Evolutionary conservation across 495 filamentous ascomycete genomes (phyloP).

Genomic region (Mytilinidion resinicola): DNA sequence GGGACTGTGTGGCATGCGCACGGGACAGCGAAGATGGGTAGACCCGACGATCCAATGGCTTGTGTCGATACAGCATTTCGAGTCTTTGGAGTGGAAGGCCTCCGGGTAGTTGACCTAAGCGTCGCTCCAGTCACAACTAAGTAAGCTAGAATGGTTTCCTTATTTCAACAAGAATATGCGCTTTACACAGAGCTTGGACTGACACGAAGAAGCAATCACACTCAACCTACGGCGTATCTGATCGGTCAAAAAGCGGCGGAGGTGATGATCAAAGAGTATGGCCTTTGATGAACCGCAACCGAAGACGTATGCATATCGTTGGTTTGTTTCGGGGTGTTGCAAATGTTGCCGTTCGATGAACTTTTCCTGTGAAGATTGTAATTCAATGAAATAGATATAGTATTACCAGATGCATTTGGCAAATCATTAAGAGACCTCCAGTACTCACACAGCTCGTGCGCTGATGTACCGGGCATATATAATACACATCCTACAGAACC

Average conservation of each 20-base stretch:
- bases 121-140: constrained; percentile 21
- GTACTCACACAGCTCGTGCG: no score
- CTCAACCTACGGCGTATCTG: constrained; percentile 36
- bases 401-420: no score
- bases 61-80: constrained; percentile 25
- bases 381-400: no score
- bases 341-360: no score
- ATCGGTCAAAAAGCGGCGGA: constrained; percentile 40
- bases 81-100: constrained; percentile 24
- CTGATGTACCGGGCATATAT: background rate
- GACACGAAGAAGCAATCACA: constrained; percentile 32
- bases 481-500: background rate
- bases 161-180: no score
- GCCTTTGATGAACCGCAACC: background rate
- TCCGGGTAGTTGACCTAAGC: constrained; percentile 24
- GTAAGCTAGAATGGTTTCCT: constrained; percentile 13
- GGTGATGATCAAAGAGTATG: constrained; percentile 42
- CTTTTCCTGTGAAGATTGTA: no score
- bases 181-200: constrained; percentile 3
- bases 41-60: constrained; percentile 28
- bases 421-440: no score
- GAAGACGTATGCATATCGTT: background rate
- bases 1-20: constrained; percentile 20
- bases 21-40: constrained; percentile 23
- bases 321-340: background rate